Base-by-base conservation (phyloP, 148 eudicot genomes). In the Nepenthes mirabilis region DNA sequence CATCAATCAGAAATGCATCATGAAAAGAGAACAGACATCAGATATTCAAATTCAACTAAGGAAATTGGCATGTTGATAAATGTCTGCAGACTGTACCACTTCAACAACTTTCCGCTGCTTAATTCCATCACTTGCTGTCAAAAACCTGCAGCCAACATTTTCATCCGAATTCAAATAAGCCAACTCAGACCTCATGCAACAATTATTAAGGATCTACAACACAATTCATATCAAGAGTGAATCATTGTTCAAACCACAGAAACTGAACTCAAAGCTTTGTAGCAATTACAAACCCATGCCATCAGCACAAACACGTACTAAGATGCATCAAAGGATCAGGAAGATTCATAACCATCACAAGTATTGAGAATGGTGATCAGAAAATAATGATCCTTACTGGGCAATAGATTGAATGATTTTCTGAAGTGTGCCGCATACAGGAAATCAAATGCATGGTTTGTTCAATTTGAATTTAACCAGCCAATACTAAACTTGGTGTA, bases 41-140 rank as follows among this genome's bases (percentile, higher is more conserved):
- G 23, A 10, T 10, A 52, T 14, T 10, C 13, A 33, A 54, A 4
- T 33, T 54, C 57, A 14, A 14, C 33, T 54, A 14, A 54, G 11
- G 2, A 4, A 54, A 54, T 14, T 54, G 2, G 10, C 33, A 33
- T 54, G 14, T 33, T 33, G 4, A 14, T 33, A 14, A 33, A 14
- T 4, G 14, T 52, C 5, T 0, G 55, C 23, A 13, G 32, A 67
- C n/a, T 49, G 14, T 49, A 91, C 98, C 98, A 86, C 73, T 51
- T 83, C 72, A 68, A 93, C 77, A 72, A 80, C 61, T 50, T 75
- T 75, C 58, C 86, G 73, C 70, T 80, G 79, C 79, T 80, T 88
- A 69, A 93, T 82, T 54, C 91, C 96, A 74, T 88, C 96, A 66
- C 96, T 76, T 61, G 96, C 98, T 61, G 83, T 84, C 95, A 93